Conservation (phyloP, 2,329 filamentous ascomycete genomes). For the Aschersonia sp. region DNA sequence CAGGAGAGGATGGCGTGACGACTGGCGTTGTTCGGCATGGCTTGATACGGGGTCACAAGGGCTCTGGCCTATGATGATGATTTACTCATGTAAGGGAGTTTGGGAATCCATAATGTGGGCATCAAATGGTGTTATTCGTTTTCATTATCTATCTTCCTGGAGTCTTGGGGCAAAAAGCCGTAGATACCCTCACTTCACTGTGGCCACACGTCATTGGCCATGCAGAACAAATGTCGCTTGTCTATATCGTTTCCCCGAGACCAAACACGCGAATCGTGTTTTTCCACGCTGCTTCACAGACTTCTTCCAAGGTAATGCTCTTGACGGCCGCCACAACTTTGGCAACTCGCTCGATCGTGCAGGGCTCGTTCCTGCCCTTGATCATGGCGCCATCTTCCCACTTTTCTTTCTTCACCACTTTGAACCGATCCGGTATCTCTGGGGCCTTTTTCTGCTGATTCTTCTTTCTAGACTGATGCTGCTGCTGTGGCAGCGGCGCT, state of each 20-base stretch:
- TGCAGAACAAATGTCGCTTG: slow-evolving; percentile 1
- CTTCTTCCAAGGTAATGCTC: slow-evolving; percentile 60
- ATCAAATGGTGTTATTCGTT: no score
- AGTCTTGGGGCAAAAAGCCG: slow-evolving; percentile 7
- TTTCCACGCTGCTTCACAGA: slow-evolving; percentile 73
- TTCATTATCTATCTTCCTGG: not conserved
- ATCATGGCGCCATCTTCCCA: slow-evolving; percentile 81
- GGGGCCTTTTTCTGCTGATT: slow-evolving; percentile 45
- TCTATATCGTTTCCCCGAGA: slow-evolving; percentile 26
- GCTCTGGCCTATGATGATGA: slow-evolving; percentile 31
- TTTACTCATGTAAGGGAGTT: slow-evolving; percentile 4
- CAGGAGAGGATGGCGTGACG: slow-evolving; percentile 71
- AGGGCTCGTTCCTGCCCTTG: slow-evolving; percentile 90
- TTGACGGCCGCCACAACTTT: slow-evolving; percentile 80
- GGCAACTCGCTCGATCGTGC: slow-evolving; percentile 74
- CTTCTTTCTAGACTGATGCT: slow-evolving; percentile 23
- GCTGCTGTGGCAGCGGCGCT: not conserved
- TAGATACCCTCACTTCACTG: slow-evolving; percentile 10
- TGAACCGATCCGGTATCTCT: slow-evolving; percentile 58
- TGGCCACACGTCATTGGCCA: not conserved
- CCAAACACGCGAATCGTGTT: slow-evolving; percentile 74
- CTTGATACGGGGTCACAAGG: slow-evolving; percentile 43
- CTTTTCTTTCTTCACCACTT: slow-evolving; percentile 88
- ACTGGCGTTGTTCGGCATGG: slow-evolving; percentile 54
- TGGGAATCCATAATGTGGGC: not conserved